Percentiles rank a stretch among this genome's conserved stretches.
Conservation (phyloP, 208 protist species). For the Leishmania lainsoni region DNA sequence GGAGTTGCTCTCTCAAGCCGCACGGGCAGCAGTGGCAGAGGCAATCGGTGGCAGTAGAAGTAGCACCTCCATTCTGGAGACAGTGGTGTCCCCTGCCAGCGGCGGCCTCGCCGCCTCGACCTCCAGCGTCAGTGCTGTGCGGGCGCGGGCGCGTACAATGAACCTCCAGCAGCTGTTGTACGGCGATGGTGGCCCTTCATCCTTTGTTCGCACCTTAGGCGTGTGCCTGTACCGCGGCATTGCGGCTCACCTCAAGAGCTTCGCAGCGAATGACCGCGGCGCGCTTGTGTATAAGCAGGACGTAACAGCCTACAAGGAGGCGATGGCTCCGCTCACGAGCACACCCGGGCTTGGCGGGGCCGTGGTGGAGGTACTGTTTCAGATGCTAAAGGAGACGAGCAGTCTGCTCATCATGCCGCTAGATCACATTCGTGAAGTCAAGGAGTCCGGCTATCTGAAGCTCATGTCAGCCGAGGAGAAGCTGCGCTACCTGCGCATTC, state of each 20-base stretch:
- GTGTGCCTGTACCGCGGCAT: slow-evolving; percentile 88
- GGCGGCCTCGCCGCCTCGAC: not conserved
- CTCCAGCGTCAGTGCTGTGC: slow-evolving; percentile 43
- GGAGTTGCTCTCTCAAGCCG: not conserved
- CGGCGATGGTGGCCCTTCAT: slow-evolving; percentile 79
- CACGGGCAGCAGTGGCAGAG: slow-evolving; percentile 16
- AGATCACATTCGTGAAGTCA: slow-evolving; percentile 85
- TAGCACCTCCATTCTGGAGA: not conserved
- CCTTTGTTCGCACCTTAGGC: slow-evolving; percentile 83
- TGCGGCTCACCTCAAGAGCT: slow-evolving; percentile 69
- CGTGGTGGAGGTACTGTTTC: slow-evolving; percentile 84
- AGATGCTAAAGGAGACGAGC: slow-evolving; percentile 83
- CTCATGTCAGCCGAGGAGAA: slow-evolving; percentile 82
- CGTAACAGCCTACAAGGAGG: slow-evolving; percentile 87
- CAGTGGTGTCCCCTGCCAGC: not conserved
- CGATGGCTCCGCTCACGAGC: slow-evolving; percentile 70
- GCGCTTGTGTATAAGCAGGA: slow-evolving; percentile 90
- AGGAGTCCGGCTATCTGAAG: slow-evolving; percentile 71
- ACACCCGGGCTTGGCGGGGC: slow-evolving; percentile 77
- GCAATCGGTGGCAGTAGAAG: not conserved
- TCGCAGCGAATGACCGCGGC: slow-evolving; percentile 70
- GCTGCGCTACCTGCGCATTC: slow-evolving; percentile 76
- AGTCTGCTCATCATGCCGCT: slow-evolving; percentile 83
- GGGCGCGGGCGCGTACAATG: slow-evolving; percentile 75
- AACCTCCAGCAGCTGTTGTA: slow-evolving; percentile 84